Evolutionary conservation across 2,329 filamentous ascomycete species (phyloP), one percentile per base, ranked within the genome.

Genomic region (Ceratocystis smalleyi): DNA sequence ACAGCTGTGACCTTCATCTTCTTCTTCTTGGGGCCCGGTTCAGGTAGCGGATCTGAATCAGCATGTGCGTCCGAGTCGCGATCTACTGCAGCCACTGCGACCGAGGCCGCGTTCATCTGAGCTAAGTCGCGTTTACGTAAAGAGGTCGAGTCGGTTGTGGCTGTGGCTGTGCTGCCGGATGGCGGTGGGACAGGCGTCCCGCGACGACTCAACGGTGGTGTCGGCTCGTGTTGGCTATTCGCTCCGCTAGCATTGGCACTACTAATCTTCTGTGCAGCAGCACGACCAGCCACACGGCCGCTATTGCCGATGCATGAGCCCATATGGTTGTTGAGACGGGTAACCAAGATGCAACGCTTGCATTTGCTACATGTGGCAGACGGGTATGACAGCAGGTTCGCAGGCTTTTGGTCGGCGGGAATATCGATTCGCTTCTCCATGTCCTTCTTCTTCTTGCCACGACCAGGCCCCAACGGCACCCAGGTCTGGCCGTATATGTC

Each of bases 401-500:
- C 77, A 10, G 82, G 81, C 22, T 80, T 76, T 66, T 82, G 79
- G 67, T 83, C 82, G 5, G 80, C 74, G 10, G 75, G 75, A 68
- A 76, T 71, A 57, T 77, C 74, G 61, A 76, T 75, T 74, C 78
- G 83, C 76, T 82, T 84, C 72, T 84, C 82, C 76, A 85, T 84
- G 72, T 85, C 87, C 78, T 88, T 90, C 80, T 87, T 90, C 77
- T 88, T 88, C 77, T 88, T 88, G 67, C 87, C 87, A 67, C 86
- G 81, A 15, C 84, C 84, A 24, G 84, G 84, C 0, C 82, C 82
- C 24, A 86, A 85, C 19, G 84, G 84, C 15, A 88, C 85, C 81
- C 88, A 91, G 32, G 86, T 88, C 74, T 91, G 89, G 61, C 87
- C 88, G 73, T 91, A 91, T 68, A 91, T 89, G 73, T 92, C 88